Conservation (phyloP, 23 red algal species). For the Gracilaria domingensis region DNA sequence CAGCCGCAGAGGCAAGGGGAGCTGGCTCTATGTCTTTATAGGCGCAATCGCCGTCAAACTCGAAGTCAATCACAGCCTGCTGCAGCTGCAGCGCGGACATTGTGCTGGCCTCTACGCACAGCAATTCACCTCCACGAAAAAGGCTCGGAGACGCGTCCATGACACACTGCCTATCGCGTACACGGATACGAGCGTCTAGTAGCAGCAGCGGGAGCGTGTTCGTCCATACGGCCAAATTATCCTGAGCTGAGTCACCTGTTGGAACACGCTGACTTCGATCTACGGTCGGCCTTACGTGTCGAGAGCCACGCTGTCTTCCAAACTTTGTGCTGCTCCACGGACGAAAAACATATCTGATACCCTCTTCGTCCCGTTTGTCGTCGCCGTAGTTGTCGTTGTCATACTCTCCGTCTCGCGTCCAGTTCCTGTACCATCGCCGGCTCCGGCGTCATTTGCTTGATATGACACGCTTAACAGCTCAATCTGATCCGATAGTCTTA, state of each 20-base stretch:
- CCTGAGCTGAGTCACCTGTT: background rate
- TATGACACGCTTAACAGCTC: constrained; percentile 27
- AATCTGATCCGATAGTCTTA: constrained; percentile 44
- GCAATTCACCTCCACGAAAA: too few species aligned
- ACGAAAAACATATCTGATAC: background rate
- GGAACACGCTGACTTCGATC: background rate
- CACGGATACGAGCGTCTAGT: background rate
- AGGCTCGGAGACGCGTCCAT: too few species aligned
- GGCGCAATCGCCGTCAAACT: too few species aligned
- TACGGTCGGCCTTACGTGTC: background rate
- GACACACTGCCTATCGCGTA: background rate
- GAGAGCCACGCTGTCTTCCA: background rate
- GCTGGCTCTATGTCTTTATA: too few species aligned
- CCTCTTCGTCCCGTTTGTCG: background rate
- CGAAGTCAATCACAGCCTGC: too few species aligned
- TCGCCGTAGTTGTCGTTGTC: too few species aligned
- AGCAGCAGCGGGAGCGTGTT: background rate
- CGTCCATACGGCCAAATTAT: background rate
- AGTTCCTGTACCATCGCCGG: background rate
- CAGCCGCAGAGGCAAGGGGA: too few species aligned
- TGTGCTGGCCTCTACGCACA: too few species aligned
- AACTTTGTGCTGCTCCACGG: constrained; percentile 31
- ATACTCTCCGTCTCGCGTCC: background rate
- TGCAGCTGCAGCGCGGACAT: too few species aligned
- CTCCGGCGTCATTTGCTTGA: constrained; percentile 16